These are phyloP conservation scores for Zymoseptoria brevis DNA, from an alignment of 2,329 filamentous ascomycete species.

Conservation along the genomic window DNA sequence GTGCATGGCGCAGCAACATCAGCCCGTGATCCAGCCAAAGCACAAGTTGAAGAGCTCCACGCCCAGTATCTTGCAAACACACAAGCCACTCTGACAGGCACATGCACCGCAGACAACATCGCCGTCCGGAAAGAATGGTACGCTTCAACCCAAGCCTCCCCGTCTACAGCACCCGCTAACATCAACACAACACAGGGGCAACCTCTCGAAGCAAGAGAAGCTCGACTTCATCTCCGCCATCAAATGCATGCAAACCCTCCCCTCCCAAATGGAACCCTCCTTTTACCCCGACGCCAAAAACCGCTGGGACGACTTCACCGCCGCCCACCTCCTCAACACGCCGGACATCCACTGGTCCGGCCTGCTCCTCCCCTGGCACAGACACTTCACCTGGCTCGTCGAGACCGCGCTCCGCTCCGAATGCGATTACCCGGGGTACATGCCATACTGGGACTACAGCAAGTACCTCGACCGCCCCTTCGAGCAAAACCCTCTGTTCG, in stretches of 20 bases:
- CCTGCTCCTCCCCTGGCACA: slow-evolving; percentile 32
- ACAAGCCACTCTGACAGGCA: background rate
- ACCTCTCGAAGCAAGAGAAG: slow-evolving; percentile 16
- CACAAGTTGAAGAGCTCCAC: slow-evolving; percentile 2
- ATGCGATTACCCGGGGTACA: slow-evolving; percentile 36
- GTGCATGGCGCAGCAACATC: background rate
- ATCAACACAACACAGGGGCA: no score
- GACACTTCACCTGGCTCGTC: slow-evolving; percentile 35
- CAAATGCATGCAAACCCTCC: slow-evolving; percentile 11
- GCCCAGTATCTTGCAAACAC: background rate
- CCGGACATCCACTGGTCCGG: slow-evolving; percentile 22
- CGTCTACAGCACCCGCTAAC: no score
- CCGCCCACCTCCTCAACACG: slow-evolving; percentile 24
- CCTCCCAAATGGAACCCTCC: slow-evolving; percentile 8
- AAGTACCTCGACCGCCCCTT: slow-evolving; percentile 35
- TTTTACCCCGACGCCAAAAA: slow-evolving; percentile 20
- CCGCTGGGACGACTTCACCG: slow-evolving; percentile 27
- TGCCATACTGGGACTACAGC: slow-evolving; percentile 8
- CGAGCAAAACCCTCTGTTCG: slow-evolving; percentile 36
- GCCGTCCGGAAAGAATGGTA: slow-evolving; percentile 22
- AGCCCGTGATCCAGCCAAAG: background rate
- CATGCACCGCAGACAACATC: slow-evolving; percentile 21
- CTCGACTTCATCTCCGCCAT: slow-evolving; percentile 12
- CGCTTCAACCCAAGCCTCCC: no score
- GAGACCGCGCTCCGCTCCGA: slow-evolving; percentile 35